A percentile compares a stretch with the other conserved stretches of the same genome.
Evolutionary conservation across 768 basidiomycete genomes (phyloP).

Genomic region (Boletus rubescentipes): DNA sequence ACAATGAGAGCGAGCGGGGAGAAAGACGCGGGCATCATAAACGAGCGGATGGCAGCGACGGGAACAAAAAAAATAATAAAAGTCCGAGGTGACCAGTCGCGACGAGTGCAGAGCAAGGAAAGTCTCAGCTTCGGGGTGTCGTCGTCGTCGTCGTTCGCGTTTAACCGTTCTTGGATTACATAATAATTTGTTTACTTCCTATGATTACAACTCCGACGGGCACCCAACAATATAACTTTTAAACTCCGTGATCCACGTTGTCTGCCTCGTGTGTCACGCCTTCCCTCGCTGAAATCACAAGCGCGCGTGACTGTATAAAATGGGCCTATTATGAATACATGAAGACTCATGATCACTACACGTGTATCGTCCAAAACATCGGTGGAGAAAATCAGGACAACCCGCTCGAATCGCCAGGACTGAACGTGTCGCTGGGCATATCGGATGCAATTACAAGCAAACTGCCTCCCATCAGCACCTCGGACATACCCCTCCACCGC

Average conservation of each 20-base stretch:
- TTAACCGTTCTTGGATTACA: slow-evolving; percentile 15
- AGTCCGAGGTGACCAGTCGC: slow-evolving; percentile 4
- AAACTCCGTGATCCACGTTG: slow-evolving; percentile 23
- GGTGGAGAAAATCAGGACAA: slow-evolving; percentile 4
- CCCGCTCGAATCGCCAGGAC: slow-evolving; percentile 17
- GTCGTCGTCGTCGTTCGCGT: slow-evolving; percentile 28
- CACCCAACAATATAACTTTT: slow-evolving; percentile 9
- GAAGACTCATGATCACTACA: slow-evolving; percentile 7
- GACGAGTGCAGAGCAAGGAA: slow-evolving; percentile 15
- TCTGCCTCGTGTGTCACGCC: slow-evolving; percentile 11
- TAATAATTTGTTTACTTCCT: slow-evolving; percentile 20
- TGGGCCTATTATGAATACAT: background rate
- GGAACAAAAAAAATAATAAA: slow-evolving; percentile 21
- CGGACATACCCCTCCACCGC: background rate
- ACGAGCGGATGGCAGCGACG: slow-evolving; percentile 52
- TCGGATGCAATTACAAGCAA: slow-evolving; percentile 13
- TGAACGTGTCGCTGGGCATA: background rate
- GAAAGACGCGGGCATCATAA: slow-evolving; percentile 44
- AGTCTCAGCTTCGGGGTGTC: slow-evolving; percentile 17
- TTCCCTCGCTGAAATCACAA: slow-evolving; percentile 27
- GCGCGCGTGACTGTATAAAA: slow-evolving; percentile 11
- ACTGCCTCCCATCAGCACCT: slow-evolving; percentile 5
- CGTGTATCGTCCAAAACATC: slow-evolving; percentile 14
- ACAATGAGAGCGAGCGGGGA: slow-evolving; percentile 61
- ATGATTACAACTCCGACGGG: slow-evolving; percentile 19